These are phyloP conservation scores for Senna siamea DNA, from an alignment of 306 rosid genomes.

Conservation along the genomic window DNA sequence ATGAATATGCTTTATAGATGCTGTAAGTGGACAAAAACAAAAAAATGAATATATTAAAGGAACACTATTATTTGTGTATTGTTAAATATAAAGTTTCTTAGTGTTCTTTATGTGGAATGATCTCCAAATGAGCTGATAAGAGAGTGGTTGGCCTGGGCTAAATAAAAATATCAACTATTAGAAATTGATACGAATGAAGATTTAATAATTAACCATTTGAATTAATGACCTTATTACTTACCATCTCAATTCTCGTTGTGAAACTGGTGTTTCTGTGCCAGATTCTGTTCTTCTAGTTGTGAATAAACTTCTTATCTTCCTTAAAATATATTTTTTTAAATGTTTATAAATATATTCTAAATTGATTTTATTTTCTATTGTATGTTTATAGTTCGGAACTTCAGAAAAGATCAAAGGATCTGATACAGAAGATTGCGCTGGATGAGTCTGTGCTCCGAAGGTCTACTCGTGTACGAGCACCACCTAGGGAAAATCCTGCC, in stretches of 20 bases:
- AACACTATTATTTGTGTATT: not conserved
- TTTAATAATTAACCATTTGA: not conserved
- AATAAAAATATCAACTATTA: not conserved
- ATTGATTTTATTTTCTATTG: not conserved
- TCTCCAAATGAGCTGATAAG: slow-evolving; percentile 21
- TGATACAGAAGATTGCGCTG: slow-evolving; percentile 40
- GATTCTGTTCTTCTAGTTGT: too few species aligned
- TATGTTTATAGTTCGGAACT: slow-evolving; percentile 14
- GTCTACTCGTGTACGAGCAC: slow-evolving; percentile 89
- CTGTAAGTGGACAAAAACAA: slow-evolving; percentile 1
- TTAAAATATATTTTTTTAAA: too few species aligned
- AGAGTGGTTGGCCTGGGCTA: slow-evolving; percentile 9
- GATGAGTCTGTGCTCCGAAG: slow-evolving; percentile 27
- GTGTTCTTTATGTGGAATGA: slow-evolving; percentile 16
- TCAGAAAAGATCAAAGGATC: slow-evolving; percentile 37
- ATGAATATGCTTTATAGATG: not conserved
- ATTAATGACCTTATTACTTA: not conserved
- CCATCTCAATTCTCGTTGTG: not conserved
- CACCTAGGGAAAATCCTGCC: slow-evolving; percentile 82
- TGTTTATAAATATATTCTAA: too few species aligned
- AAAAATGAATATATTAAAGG: not conserved
- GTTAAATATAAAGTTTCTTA: slow-evolving; percentile 11
- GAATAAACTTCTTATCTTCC: not conserved
- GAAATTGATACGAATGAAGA: not conserved
- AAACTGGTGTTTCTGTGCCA: not conserved